Percentiles rank a stretch among this genome's conserved stretches.
phyloP scores from a whole-genome alignment of 2,329 filamentous ascomycete species.

The Fusarium nematophilum region DNA sequence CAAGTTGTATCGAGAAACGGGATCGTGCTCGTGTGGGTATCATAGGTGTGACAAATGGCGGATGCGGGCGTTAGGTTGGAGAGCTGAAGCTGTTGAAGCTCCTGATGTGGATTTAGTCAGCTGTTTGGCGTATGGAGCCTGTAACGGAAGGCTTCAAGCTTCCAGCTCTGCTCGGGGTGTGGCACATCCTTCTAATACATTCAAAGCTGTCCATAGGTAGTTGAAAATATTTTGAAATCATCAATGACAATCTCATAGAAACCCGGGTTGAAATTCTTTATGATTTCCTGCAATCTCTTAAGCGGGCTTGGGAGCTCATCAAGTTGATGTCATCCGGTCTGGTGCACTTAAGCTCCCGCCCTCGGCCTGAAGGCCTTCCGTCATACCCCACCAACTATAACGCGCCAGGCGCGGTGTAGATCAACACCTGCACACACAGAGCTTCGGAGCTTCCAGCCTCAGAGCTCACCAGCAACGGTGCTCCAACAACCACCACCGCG shows the following conservation, averaged over 20 bases:
- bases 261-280: too few species aligned
- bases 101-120: background rate
- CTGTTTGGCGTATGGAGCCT: background rate
- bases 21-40: background rate
- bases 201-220: too few species aligned
- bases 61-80: too few species aligned
- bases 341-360: conserved; percentile 10
- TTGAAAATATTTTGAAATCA: background rate
- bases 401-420: background rate
- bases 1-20: background rate
- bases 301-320: background rate
- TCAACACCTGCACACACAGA: conserved; percentile 1
- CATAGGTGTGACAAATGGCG: background rate
- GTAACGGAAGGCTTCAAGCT: too few species aligned
- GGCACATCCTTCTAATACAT: too few species aligned
- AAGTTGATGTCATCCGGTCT: conserved; percentile 20
- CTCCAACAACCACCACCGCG: background rate
- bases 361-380: conserved; percentile 9
- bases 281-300: background rate
- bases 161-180: too few species aligned
- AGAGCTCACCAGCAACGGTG: background rate
- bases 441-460: background rate
- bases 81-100: background rate
- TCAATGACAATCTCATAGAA: background rate
- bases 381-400: conserved; percentile 23